Evolutionary conservation across 106 monocot species (phyloP).

Genomic region (Ottelia alismoides): DNA sequence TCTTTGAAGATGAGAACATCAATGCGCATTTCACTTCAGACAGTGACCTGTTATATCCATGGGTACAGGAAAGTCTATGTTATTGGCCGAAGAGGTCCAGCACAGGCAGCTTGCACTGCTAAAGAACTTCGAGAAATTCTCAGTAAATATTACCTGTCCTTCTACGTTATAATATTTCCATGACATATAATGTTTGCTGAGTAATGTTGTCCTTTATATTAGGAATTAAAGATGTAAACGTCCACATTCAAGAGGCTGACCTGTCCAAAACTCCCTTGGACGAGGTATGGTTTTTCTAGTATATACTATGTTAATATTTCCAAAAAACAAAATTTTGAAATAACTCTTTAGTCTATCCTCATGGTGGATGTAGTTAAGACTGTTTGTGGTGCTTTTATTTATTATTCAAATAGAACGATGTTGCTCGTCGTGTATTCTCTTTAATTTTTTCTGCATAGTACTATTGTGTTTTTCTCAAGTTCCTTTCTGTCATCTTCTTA

Average conservation of each 20-base stretch:
- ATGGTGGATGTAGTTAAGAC: too few species aligned
- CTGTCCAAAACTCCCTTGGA: slow-evolving; percentile 49
- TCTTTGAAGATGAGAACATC: not conserved
- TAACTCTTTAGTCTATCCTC: too few species aligned
- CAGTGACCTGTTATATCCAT: not conserved
- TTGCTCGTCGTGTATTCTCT: too few species aligned
- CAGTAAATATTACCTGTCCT: slow-evolving; percentile 20
- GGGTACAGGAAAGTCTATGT: slow-evolving; percentile 63
- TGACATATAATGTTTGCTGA: not conserved
- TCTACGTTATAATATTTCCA: not conserved
- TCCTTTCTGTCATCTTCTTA: not conserved
- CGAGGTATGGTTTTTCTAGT: slow-evolving; percentile 48
- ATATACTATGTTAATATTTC: too few species aligned
- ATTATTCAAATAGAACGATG: too few species aligned
- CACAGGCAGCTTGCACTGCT: slow-evolving; percentile 94
- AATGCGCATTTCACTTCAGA: not conserved
- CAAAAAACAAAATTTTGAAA: too few species aligned
- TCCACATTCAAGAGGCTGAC: slow-evolving; percentile 64
- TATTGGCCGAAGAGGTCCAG: slow-evolving; percentile 91
- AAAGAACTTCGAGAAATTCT: slow-evolving; percentile 97
- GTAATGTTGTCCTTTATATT: slow-evolving; percentile 2
- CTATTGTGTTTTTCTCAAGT: slow-evolving; percentile 2
- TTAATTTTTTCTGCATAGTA: not conserved
- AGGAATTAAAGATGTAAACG: slow-evolving; percentile 61
- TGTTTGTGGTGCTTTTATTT: too few species aligned